Evolutionary conservation across 352 stramenopile genomes (phyloP).

Genomic region (Hyaloperonospora brassicae): DNA sequence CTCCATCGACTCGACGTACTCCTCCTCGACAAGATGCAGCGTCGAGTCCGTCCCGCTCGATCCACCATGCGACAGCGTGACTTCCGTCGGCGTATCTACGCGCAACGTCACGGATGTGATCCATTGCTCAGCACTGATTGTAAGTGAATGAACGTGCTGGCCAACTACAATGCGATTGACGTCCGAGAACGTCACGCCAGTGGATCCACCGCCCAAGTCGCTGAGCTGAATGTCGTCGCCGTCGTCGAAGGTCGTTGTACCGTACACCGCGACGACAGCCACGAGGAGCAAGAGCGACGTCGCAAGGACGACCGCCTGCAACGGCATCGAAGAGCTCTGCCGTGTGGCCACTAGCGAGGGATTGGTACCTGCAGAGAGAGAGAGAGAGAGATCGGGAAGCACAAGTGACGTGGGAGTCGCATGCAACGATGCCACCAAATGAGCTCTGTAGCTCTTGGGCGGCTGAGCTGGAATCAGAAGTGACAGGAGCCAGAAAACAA

Average conservation of each 20-base stretch:
- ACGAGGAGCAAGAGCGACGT: too few species aligned
- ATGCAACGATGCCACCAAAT: too few species aligned
- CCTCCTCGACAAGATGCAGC: conserved; percentile 12
- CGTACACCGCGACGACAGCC: too few species aligned
- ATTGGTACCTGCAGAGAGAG: too few species aligned
- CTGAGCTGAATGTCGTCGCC: conserved; percentile 28
- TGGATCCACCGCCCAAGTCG: conserved; percentile 17
- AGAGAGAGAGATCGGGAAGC: too few species aligned
- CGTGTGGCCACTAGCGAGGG: too few species aligned
- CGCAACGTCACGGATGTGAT: conserved; percentile 14
- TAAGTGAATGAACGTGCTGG: conserved; percentile 16
- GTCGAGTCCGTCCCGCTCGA: conserved; percentile 16
- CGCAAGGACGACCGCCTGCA: too few species aligned
- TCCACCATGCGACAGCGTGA: conserved; percentile 21
- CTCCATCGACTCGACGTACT: conserved; percentile 27
- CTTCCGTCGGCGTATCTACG: conserved; percentile 9
- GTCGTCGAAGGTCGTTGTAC: background rate
- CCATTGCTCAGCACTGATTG: conserved; percentile 15
- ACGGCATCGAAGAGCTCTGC: too few species aligned
- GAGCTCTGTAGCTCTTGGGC: too few species aligned
- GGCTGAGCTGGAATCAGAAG: too few species aligned
- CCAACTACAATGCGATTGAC: conserved; percentile 16
- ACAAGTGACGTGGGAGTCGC: too few species aligned
- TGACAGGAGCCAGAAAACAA: too few species aligned
- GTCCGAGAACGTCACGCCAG: conserved; percentile 26